Conservation (phyloP, 352 stramenopile species). For the Phytophthora hybrid region DNA sequence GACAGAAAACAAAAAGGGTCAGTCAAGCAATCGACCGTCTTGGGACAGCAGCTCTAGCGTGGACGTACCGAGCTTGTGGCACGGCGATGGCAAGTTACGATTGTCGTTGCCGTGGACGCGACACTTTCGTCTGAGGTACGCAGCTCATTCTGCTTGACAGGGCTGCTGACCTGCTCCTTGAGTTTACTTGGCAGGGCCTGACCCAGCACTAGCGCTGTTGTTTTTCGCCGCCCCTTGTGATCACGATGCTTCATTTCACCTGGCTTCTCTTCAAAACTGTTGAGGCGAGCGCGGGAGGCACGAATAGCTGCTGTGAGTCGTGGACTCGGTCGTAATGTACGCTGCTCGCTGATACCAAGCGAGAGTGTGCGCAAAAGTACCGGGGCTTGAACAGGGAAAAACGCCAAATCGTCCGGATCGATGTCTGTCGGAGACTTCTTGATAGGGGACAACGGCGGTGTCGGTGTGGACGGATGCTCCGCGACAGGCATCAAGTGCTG, state of each 20-base stretch:
- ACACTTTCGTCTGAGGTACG: constrained; percentile 60
- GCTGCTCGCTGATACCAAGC: constrained; percentile 39
- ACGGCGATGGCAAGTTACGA: constrained; percentile 61
- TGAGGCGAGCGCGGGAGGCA: constrained; percentile 51
- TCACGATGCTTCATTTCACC: constrained; percentile 2
- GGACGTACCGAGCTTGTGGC: constrained; percentile 65
- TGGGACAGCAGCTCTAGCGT: background rate
- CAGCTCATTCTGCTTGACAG: constrained; percentile 40
- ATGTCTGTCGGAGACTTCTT: constrained; percentile 22
- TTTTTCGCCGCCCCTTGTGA: constrained; percentile 24
- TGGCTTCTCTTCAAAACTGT: constrained; percentile 40
- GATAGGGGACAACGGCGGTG: constrained; percentile 18
- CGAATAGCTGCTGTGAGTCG: constrained; percentile 54
- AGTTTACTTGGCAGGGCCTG: constrained; percentile 1
- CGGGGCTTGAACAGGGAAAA: constrained; percentile 37
- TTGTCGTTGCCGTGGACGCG: constrained; percentile 66
- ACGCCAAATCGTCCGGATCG: constrained; percentile 25
- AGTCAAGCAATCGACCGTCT: no score
- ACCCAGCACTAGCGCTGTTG: constrained; percentile 24
- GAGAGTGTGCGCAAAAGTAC: constrained; percentile 58
- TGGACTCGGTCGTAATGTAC: constrained; percentile 47
- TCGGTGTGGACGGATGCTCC: constrained; percentile 37
- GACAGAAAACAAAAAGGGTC: background rate
- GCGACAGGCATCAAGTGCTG: constrained; percentile 38
- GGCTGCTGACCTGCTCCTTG: constrained; percentile 12